Evolutionary conservation across 352 stramenopile species (phyloP).

Genomic region (Thalassiosira allenii): DNA sequence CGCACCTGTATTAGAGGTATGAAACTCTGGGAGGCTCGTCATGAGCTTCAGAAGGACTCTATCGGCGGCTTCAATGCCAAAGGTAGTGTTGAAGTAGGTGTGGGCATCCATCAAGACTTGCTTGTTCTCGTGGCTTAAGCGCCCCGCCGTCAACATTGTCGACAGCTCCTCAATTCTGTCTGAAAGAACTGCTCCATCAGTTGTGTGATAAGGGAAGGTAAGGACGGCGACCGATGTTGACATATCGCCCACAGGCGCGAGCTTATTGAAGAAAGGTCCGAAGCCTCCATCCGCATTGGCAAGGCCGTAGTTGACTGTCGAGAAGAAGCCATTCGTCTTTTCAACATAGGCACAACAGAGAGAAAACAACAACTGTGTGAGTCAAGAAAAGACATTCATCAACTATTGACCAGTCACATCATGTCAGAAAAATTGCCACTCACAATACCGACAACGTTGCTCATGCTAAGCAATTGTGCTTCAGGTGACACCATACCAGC

Average conservation of each 20-base stretch:
- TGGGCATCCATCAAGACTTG: slow-evolving; percentile 42
- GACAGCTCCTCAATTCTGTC: slow-evolving; percentile 73
- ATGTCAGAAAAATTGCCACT: neutral
- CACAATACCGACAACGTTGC: slow-evolving; percentile 44
- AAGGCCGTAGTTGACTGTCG: slow-evolving; percentile 66
- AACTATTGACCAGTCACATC: neutral
- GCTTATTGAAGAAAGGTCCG: slow-evolving; percentile 27
- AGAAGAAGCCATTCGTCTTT: slow-evolving; percentile 71
- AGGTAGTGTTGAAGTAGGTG: slow-evolving; percentile 25
- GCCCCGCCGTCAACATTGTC: slow-evolving; percentile 69
- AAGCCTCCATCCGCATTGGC: slow-evolving; percentile 53
- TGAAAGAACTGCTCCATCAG: slow-evolving; percentile 6
- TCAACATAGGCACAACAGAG: neutral
- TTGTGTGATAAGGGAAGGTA: slow-evolving; percentile 12
- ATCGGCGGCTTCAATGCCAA: slow-evolving; percentile 25
- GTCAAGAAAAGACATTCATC: slow-evolving; percentile 66
- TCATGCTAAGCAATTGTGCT: slow-evolving; percentile 53
- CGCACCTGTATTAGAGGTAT: slow-evolving; percentile 51
- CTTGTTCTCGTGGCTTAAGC: slow-evolving; percentile 58
- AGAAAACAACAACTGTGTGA: neutral
- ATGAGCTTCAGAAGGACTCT: slow-evolving; percentile 69
- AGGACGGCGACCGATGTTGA: slow-evolving; percentile 37
- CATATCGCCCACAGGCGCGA: slow-evolving; percentile 23
- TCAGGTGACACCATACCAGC: slow-evolving; percentile 55
- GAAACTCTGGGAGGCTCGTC: slow-evolving; percentile 72